Percentiles rank a stretch among this genome's conserved stretches.
phyloP scores from a whole-genome alignment of 345 rosid genomes.

The Syzygium aqueum region DNA sequence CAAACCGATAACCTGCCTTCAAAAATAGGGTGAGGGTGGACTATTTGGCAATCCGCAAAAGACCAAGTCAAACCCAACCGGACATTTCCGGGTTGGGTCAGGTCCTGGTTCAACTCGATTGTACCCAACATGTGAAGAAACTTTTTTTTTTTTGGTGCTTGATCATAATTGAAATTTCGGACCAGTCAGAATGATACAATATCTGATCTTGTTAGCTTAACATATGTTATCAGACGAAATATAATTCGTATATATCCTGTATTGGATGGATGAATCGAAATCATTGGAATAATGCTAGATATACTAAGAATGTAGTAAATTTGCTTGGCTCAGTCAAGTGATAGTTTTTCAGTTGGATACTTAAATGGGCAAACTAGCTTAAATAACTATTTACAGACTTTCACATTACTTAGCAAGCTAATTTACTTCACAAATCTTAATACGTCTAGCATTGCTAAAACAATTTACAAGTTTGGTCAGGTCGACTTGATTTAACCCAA shows the following conservation, averaged over 20 bases:
- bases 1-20: no score
- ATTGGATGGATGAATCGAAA: not conserved
- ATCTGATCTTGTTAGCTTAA: not conserved
- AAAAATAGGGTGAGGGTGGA: no score
- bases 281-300: not conserved
- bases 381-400: not conserved
- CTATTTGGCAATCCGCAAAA: no score
- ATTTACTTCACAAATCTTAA: not conserved
- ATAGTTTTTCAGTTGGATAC: not conserved
- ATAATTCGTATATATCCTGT: not conserved
- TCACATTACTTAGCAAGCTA: not conserved
- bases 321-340: not conserved
- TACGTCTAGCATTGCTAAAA: not conserved
- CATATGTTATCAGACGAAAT: not conserved
- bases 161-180: not conserved
- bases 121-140: not conserved
- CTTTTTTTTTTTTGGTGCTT: not conserved
- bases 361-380: not conserved
- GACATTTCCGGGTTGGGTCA: no score
- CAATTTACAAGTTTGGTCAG: not conserved
- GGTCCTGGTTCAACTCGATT: no score
- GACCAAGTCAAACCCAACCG: no score
- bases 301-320: not conserved
- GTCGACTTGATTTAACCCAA: not conserved
- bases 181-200: not conserved